phyloP scores from a whole-genome alignment of 768 basidiomycete species.

The Suillus lakei region DNA sequence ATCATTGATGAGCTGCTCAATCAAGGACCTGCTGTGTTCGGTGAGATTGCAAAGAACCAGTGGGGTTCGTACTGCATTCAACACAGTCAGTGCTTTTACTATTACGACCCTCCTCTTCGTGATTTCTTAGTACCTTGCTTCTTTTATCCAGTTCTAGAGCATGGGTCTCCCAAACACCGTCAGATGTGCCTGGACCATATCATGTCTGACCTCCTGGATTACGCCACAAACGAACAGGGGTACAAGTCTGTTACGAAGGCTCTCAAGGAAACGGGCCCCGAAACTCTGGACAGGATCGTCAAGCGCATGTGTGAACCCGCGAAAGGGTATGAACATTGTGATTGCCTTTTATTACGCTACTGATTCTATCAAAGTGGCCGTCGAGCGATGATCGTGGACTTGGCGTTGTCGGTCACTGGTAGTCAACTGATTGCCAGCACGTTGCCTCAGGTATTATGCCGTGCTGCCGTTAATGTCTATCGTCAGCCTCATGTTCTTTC shows the following conservation, averaged over 20 bases:
- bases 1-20: constrained; percentile 86
- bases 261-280: constrained; percentile 81
- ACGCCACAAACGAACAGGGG: constrained; percentile 84
- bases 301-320: constrained; percentile 87
- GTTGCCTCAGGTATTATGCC: constrained; percentile 69
- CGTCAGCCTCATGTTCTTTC: constrained; percentile 15
- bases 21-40: constrained; percentile 67
- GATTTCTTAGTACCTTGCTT: not conserved
- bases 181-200: constrained; percentile 80
- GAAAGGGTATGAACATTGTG: constrained; percentile 56
- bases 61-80: constrained; percentile 91
- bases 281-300: constrained; percentile 74
- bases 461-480: not conserved
- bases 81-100: constrained; percentile 62
- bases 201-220: constrained; percentile 75
- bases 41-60: constrained; percentile 82
- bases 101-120: constrained; percentile 10
- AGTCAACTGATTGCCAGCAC: constrained; percentile 87
- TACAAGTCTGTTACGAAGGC: constrained; percentile 87
- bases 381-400: constrained; percentile 84
- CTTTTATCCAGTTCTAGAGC: constrained; percentile 68
- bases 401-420: constrained; percentile 82
- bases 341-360: constrained; percentile 1
- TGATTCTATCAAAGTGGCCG: constrained; percentile 54
- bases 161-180: constrained; percentile 78